Percentiles rank a stretch among this genome's conserved stretches.
phyloP scores from a whole-genome alignment of 768 basidiomycete species.

The Suillus subluteus region DNA sequence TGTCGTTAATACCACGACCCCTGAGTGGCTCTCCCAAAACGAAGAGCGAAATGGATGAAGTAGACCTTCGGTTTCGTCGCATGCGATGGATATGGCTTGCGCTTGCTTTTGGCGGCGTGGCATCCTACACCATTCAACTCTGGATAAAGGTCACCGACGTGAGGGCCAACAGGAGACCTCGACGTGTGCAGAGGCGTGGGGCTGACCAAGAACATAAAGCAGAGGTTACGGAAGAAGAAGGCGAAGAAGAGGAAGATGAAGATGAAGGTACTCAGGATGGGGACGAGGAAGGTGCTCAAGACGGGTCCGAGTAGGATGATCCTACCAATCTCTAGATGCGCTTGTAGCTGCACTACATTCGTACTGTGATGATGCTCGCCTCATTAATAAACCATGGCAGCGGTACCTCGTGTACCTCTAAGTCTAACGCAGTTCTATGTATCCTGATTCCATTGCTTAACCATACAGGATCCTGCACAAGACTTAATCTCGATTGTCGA shows the following conservation, averaged over 20 bases:
- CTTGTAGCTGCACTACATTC: neutral
- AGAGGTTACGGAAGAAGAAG: constrained; percentile 10
- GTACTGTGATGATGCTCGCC: neutral
- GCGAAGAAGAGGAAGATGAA: constrained; percentile 15
- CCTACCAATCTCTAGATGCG: neutral
- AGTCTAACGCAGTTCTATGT: neutral
- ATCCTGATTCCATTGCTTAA: neutral
- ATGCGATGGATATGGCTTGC: constrained; percentile 60
- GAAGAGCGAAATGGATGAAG: constrained; percentile 30
- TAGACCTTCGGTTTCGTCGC: constrained; percentile 50
- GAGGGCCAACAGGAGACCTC: constrained; percentile 1
- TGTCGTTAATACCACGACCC: constrained; percentile 43
- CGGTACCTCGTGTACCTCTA: neutral
- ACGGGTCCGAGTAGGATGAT: constrained; percentile 10
- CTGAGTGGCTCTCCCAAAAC: constrained; percentile 19
- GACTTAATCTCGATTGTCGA: neutral
- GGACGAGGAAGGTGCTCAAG: constrained; percentile 3
- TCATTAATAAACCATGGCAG: neutral
- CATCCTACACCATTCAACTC: constrained; percentile 37
- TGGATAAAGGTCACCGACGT: constrained; percentile 10
- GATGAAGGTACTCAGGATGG: constrained; percentile 18
- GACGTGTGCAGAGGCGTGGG: neutral
- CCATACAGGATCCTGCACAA: neutral
- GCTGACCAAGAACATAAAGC: neutral
- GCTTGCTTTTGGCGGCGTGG: constrained; percentile 46